Evolutionary conservation across 2,329 filamentous ascomycete genomes (phyloP).

Genomic region (Raffaelea albimanens): DNA sequence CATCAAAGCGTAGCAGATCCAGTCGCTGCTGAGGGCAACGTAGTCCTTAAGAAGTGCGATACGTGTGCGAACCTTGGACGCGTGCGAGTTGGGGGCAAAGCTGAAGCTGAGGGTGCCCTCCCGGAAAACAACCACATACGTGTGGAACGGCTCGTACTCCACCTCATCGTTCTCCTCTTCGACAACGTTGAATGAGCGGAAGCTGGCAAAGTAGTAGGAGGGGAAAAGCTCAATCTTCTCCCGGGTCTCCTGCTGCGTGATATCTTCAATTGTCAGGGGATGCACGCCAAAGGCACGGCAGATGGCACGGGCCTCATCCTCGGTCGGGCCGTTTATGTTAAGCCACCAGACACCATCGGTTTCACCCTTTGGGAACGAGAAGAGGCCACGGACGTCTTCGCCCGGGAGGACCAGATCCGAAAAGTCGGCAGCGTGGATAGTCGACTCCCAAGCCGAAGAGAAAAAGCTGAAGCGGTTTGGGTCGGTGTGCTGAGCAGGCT

Average conservation of each 20-base stretch:
- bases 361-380: slow-evolving; percentile 55
- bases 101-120: slow-evolving; percentile 94
- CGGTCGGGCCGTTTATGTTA: slow-evolving; percentile 82
- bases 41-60: slow-evolving; percentile 93
- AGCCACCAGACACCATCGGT: slow-evolving; percentile 94
- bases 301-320: slow-evolving; percentile 78
- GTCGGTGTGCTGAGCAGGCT: slow-evolving; percentile 33
- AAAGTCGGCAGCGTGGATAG: slow-evolving; percentile 82
- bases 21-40: slow-evolving; percentile 87
- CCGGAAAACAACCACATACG: slow-evolving; percentile 94
- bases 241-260: slow-evolving; percentile 86
- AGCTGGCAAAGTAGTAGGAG: slow-evolving; percentile 96
- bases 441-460: slow-evolving; percentile 87
- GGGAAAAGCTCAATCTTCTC: slow-evolving; percentile 98
- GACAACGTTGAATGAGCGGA: slow-evolving; percentile 80
- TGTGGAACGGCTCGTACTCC: slow-evolving; percentile 89
- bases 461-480: slow-evolving; percentile 92
- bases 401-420: slow-evolving; percentile 82
- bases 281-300: slow-evolving; percentile 95
- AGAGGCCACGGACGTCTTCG: slow-evolving; percentile 82
- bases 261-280: slow-evolving; percentile 92
- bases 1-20: slow-evolving; percentile 99
- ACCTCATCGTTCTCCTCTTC: slow-evolving; percentile 68
- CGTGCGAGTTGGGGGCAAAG: slow-evolving; percentile 79
- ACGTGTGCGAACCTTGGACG: slow-evolving; percentile 78